Evolutionary conservation across 2,329 filamentous ascomycete species (phyloP), one percentile per base, ranked within the genome.

Genomic region (Colletotrichum sp.): DNA sequence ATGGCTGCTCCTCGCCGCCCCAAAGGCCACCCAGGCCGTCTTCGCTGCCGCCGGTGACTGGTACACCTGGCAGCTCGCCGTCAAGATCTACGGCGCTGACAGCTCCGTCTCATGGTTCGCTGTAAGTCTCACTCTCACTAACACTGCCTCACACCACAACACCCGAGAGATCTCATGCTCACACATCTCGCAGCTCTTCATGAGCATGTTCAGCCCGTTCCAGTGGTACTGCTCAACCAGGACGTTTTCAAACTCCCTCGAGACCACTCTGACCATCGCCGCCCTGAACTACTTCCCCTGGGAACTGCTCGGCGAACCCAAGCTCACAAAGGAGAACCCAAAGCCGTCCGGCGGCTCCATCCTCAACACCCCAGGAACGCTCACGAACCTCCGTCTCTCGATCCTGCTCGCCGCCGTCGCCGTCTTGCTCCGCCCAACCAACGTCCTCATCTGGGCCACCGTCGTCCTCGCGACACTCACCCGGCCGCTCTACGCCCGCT

Each of bases 221-320:
- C 95, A 98, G 84, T 99, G 95, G 95, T 99, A 97, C 85, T 97
- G 94, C 85, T 97, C 96, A 2, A 96, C 96, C 0, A 91, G 97
- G 63, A 98, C 97, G 1, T 94, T 99, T 81, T 98, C 96, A 71
- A 99, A 99, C 86, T 97, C 93, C 68, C 88, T 99, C 6, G 97
- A 99, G 87, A 95, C 94, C n/a, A 95, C 94, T 1, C 86, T 99
- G 79, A 98, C 96, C 6, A 89, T 94, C 75, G 89, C 92, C 80
- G 96, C 96, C 3, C 87, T 99, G 62, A 92, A 92, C 82, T 91
- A 93, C 80, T 99, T 95, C 95, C 96, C 97, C 15, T 99, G 97
- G 96, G 88, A 92, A 73, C 89, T 95, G 84, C 88, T 93, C 49
- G 83, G 86, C 55, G 84, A 85, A 60, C 81, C 84, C 10, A 81